Evolutionary conservation across 352 stramenopile genomes (phyloP).

Genomic region (Thraustochytrium striatum): DNA sequence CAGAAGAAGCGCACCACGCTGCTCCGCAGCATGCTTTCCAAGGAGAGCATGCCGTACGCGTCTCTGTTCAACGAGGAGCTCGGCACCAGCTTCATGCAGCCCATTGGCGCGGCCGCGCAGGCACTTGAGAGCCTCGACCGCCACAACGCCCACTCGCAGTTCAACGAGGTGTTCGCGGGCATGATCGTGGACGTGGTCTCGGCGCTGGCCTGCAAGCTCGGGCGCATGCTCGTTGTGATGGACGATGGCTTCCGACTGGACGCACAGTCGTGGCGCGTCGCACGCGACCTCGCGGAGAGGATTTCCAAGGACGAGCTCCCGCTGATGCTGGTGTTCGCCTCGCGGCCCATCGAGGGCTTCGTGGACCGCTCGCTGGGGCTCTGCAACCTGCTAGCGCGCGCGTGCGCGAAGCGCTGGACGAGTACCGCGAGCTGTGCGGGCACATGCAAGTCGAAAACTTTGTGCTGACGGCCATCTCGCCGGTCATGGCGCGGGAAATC

Average conservation of each 20-base stretch:
- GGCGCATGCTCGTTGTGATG: conserved; percentile 36
- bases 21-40: not conserved
- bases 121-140: not conserved
- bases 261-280: conserved; percentile 51
- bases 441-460: not conserved
- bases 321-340: conserved; percentile 52
- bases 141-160: not conserved
- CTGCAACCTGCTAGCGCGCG: not conserved
- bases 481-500: not conserved
- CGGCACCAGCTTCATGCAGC: not conserved
- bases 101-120: not conserved
- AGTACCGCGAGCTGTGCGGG: not conserved
- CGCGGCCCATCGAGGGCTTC: conserved; percentile 45
- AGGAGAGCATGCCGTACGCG: not conserved
- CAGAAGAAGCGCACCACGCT: conserved; percentile 14
- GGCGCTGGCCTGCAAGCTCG: not conserved
- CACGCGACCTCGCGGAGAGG: conserved; percentile 12
- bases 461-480: not conserved
- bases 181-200: conserved; percentile 33
- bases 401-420: not conserved
- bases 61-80: conserved; percentile 39
- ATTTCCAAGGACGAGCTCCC: conserved; percentile 38
- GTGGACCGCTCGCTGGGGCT: conserved; percentile 22
- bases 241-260: conserved; percentile 53
- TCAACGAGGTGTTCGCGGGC: conserved; percentile 15